Base-by-base conservation (phyloP, 2,329 filamentous ascomycete genomes). In the Fusarium continuum region DNA sequence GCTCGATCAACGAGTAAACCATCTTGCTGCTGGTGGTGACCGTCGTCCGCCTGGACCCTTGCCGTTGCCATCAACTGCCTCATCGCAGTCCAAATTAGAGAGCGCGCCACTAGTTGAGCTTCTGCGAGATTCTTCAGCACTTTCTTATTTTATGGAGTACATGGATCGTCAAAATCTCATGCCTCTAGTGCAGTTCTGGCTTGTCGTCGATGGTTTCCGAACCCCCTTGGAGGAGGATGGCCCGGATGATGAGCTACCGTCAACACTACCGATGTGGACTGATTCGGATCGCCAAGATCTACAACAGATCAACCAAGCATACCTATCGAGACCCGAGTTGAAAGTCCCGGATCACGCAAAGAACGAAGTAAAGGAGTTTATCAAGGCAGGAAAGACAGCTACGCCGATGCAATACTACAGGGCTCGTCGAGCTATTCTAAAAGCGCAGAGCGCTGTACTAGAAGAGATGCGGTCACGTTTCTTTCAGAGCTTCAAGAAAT, bases 121-220 rank as follows among this genome's bases (percentile, higher is more conserved):
- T n/a, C 82, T 99, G 55, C 90, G 93, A 67, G 93, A 96, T 75
- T 87, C 95, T 3, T 91, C 94, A 2, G 94, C 92, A 1, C 82
- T 99, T 8, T 98, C 95, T 3, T 99, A 97, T 74, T 98, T 99
- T 78, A 99, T 99, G 95, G 95, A 99, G 74, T 98, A 93, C 72
- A 99, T 99, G 95, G 95, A 99, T 74, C 88, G 95, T 35, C 91
- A 93, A 73, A 84, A 85, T 14, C 82, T 94, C 22, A 94, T 98
- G 89, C 85, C 91, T 13, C 80, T 97, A 40, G 93, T 99, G 6
- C 95, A 99, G 72, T 99, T 98, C 76, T 99, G 94, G 93, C 88
- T 99, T 34, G 95, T 98, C 4, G 95, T 98, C 6, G 95, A 99
- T 77, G 94, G 95, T 1, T 92, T 98, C 69, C 90, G 96, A 35